Conservation (phyloP, 257 asterid species). For the Galeopsis tetrahit region DNA sequence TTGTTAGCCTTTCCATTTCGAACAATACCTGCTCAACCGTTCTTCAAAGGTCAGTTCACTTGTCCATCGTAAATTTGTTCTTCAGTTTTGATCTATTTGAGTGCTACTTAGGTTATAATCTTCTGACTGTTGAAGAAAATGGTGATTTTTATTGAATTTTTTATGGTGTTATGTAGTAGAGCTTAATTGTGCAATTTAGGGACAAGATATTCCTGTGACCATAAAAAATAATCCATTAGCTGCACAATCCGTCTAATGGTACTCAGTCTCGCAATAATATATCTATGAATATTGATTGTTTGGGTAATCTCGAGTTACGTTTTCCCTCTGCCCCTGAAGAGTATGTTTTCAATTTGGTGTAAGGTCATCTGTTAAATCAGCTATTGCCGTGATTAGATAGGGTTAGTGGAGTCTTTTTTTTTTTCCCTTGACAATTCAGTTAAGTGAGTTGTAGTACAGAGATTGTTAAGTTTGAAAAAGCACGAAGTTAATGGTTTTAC, state of each 20-base stretch:
- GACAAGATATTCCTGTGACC: neutral
- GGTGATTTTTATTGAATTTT: neutral
- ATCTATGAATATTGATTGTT: neutral
- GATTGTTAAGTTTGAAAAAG: neutral
- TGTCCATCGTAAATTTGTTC: neutral
- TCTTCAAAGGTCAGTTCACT: constrained; percentile 40
- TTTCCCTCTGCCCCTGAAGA: neutral
- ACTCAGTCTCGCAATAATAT: neutral
- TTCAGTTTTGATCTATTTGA: neutral
- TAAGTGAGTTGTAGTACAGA: neutral
- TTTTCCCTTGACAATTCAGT: neutral
- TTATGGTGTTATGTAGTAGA: neutral
- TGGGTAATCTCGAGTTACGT: neutral
- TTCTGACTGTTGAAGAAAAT: neutral
- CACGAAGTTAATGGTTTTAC: neutral
- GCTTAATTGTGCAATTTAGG: neutral
- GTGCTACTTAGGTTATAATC: neutral
- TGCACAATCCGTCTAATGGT: neutral
- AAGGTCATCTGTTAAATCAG: neutral
- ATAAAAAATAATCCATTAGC: neutral
- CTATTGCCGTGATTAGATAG: neutral
- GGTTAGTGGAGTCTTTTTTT: neutral
- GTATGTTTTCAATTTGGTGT: neutral
- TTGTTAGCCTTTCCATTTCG: constrained; percentile 43
- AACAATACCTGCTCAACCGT: constrained; percentile 32